Evolutionary conservation across 2,329 filamentous ascomycete species (phyloP), one percentile per base, ranked within the genome.

Genomic region (Pochonia chlamydosporia): DNA sequence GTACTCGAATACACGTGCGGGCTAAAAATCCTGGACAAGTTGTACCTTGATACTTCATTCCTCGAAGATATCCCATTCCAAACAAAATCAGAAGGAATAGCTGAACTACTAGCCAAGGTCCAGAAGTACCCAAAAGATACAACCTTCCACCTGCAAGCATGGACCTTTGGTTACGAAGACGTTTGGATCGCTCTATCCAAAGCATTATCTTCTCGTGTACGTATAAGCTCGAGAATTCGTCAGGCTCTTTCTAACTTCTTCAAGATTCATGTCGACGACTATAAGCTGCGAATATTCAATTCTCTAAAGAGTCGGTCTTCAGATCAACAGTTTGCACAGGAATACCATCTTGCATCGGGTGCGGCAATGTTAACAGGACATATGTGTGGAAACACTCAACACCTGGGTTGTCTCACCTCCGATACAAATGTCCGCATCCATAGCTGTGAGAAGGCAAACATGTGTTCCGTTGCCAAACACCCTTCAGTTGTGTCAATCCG

Each of bases 1-100:
- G 67, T 96, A 18, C 67, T 95, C 5, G 85, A 90, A 47, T 96
- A 92, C 57, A 77, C 82, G 0, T 68, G 73, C 5, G 81, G 85
- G 1, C 62, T 81, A 21, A 87, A 82, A 57, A 75, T 66, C 0
- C 71, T 97, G 2, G 86, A 95, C 59, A 89, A 79, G 42, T 79
- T 97, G 3, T 96, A 96, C 56, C 78, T 97, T 1, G 92, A 97
- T 60, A 96, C 90, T 0, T 95, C 89, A 0, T 90, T 91, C 46
- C 64, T 68, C 1, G 63, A 70, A 0, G 57, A 75, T 18, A 52
- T 73, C 0, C 53, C 55, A 0, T 79, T 84, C 23, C 75, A 77
- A 18, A 73, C 76, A 0, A 84, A 96, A 61, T 82, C 85, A 1
- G 80, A 92, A 44, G 91, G 91, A 0, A 71, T 96, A 10, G 69